These are phyloP conservation scores for Talaromyces pinophilus DNA, from an alignment of 2,329 filamentous ascomycete species.

Conservation along the genomic window DNA sequence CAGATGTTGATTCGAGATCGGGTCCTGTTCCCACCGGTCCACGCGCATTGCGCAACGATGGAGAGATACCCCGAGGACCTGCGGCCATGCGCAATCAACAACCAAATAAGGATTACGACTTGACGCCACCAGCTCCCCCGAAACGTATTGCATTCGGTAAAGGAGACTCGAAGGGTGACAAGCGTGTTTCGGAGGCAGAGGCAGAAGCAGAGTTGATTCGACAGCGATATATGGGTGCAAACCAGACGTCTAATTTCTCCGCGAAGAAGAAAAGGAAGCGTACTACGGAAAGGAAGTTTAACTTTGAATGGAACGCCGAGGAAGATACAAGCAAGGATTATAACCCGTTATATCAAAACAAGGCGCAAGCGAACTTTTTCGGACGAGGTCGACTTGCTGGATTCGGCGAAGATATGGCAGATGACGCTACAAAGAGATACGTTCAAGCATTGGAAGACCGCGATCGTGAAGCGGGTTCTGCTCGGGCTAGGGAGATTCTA, in stretches of 20 bases:
- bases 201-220: constrained; percentile 73
- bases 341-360: constrained; percentile 75
- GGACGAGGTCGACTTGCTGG: constrained; percentile 68
- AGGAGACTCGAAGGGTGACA: constrained; percentile 43
- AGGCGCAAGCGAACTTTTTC: constrained; percentile 68
- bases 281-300: constrained; percentile 96
- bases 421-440: constrained; percentile 56
- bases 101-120: constrained; percentile 53
- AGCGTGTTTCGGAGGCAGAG: constrained; percentile 54
- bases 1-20: constrained; percentile 13
- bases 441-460: constrained; percentile 71
- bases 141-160: constrained; percentile 32
- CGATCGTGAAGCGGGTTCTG: constrained; percentile 73
- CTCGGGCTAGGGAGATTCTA: constrained; percentile 75
- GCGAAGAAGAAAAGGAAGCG: constrained; percentile 93
- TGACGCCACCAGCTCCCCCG: constrained; percentile 53
- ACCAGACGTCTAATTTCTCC: constrained; percentile 86
- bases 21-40: constrained; percentile 68
- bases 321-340: constrained; percentile 87
- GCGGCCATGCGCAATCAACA: constrained; percentile 50
- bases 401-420: constrained; percentile 61
- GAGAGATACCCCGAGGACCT: constrained; percentile 52
- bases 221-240: constrained; percentile 86
- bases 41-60: constrained; percentile 61
- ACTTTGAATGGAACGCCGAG: constrained; percentile 95